These are phyloP conservation scores for Linderniella brevidens DNA, from an alignment of 257 asterid species.

Conservation along the genomic window DNA sequence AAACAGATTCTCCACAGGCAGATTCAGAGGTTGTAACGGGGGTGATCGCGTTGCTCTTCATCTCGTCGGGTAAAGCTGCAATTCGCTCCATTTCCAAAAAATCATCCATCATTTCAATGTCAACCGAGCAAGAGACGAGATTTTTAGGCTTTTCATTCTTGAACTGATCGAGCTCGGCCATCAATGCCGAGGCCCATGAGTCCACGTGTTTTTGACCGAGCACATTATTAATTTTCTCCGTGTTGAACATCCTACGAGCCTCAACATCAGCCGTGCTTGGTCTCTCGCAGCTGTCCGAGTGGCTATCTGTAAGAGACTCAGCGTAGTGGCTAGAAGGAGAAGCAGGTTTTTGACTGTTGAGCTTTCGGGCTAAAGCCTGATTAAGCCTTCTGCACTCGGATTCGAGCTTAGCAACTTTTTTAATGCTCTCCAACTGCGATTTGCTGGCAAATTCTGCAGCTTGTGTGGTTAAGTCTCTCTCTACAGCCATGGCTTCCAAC, in stretches of 20 bases:
- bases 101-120: constrained; percentile 76
- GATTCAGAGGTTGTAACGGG: constrained; percentile 16
- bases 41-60: constrained; percentile 14
- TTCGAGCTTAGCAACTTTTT: constrained; percentile 41
- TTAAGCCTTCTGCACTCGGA: constrained; percentile 29
- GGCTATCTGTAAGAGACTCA: constrained; percentile 32
- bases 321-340: constrained; percentile 19
- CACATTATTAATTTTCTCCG: constrained; percentile 13
- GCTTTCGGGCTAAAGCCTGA: constrained; percentile 17
- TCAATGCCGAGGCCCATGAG: constrained; percentile 31
- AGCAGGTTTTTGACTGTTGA: constrained; percentile 14
- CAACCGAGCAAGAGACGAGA: constrained; percentile 20
- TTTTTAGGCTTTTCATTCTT: constrained; percentile 31
- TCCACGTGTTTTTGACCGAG: constrained; percentile 20
- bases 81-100: constrained; percentile 79
- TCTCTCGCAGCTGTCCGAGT: constrained; percentile 22
- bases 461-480: constrained; percentile 59
- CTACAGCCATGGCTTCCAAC: constrained; percentile 28
- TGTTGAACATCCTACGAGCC: constrained; percentile 11
- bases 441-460: constrained; percentile 71
- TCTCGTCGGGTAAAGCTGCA: constrained; percentile 36
- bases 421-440: constrained; percentile 53
- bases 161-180: constrained; percentile 38
- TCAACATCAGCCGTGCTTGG: constrained; percentile 13
- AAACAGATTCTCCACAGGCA: constrained; percentile 15